Evolutionary conservation across 129 eudicot species (phyloP).

Genomic region (sunflower (Helianthus annuus)): DNA sequence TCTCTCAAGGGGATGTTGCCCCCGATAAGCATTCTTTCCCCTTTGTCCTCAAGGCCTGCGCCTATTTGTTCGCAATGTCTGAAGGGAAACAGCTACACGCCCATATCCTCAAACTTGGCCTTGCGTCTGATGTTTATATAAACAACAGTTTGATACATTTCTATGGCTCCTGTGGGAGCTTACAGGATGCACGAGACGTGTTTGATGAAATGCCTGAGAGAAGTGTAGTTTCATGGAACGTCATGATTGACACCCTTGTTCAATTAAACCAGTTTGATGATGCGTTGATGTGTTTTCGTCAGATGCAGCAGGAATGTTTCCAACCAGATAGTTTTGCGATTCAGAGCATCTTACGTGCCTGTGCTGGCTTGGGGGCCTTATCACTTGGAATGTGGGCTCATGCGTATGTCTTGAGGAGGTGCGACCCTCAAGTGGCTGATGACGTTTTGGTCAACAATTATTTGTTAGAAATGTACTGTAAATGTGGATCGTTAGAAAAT

Average conservation of each 20-base stretch:
- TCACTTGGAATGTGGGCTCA: conserved; percentile 89
- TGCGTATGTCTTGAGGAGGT: conserved; percentile 51
- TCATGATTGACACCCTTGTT: conserved; percentile 72
- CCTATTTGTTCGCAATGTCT: conserved; percentile 53
- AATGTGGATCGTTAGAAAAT: conserved; percentile 60
- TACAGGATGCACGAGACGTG: conserved; percentile 55
- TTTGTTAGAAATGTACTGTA: conserved; percentile 71
- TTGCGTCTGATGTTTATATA: conserved; percentile 58
- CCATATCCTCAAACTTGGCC: conserved; percentile 63
- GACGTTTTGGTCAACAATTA: conserved; percentile 59
- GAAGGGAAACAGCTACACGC: conserved; percentile 67
- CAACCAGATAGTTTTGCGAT: conserved; percentile 65
- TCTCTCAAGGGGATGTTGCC: conserved; percentile 28
- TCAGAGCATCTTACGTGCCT: conserved; percentile 68
- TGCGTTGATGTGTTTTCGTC: conserved; percentile 50
- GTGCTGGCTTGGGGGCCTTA: conserved; percentile 79
- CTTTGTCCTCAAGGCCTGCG: conserved; percentile 75
- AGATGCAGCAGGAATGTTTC: conserved; percentile 59
- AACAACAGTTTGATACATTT: conserved; percentile 83
- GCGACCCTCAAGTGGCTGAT: conserved; percentile 25
- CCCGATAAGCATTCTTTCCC: conserved; percentile 91
- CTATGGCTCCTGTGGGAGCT: conserved; percentile 67
- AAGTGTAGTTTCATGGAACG: conserved; percentile 80
- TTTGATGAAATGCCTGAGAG: conserved; percentile 73
- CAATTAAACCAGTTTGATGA: conserved; percentile 67